These are phyloP conservation scores for Leishmania turanica DNA, from an alignment of 208 protist species.

Conservation along the genomic window DNA sequence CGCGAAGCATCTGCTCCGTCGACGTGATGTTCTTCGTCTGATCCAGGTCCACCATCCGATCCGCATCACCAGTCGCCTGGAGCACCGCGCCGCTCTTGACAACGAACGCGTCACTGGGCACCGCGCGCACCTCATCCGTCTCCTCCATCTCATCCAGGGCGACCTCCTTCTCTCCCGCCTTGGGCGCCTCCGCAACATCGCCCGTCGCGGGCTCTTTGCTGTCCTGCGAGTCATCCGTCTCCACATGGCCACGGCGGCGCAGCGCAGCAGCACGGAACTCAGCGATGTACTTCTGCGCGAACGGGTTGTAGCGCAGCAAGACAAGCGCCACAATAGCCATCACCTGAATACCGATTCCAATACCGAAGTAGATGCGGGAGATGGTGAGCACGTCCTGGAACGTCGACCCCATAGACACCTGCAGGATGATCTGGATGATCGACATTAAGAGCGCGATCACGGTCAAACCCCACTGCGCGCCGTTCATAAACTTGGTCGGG, in stretches of 20 bases:
- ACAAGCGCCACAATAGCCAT: slow-evolving; percentile 46
- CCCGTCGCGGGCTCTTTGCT: slow-evolving; percentile 21
- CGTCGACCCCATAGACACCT: slow-evolving; percentile 58
- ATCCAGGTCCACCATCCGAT: slow-evolving; percentile 59
- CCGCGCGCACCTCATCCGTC: slow-evolving; percentile 36
- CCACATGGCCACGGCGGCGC: not conserved
- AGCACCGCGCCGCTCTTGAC: slow-evolving; percentile 39
- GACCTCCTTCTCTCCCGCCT: slow-evolving; percentile 31
- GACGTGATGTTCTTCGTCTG: slow-evolving; percentile 60
- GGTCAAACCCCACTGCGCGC: slow-evolving; percentile 67
- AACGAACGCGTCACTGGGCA: slow-evolving; percentile 10
- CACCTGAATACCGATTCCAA: slow-evolving; percentile 61
- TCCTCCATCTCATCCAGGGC: slow-evolving; percentile 24
- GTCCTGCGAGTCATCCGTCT: not conserved
- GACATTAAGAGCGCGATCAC: slow-evolving; percentile 66
- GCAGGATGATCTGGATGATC: slow-evolving; percentile 73
- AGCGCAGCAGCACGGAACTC: slow-evolving; percentile 54
- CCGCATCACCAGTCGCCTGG: slow-evolving; percentile 43
- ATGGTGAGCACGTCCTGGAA: slow-evolving; percentile 56
- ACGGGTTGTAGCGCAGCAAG: slow-evolving; percentile 57
- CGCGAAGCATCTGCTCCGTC: slow-evolving; percentile 63
- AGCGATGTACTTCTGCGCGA: slow-evolving; percentile 71
- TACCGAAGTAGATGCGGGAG: slow-evolving; percentile 80
- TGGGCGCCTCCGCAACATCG: slow-evolving; percentile 17
- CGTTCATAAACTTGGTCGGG: slow-evolving; percentile 82